phyloP scores from a whole-genome alignment of 345 rosid species.

The Citrus cavaleriei region DNA sequence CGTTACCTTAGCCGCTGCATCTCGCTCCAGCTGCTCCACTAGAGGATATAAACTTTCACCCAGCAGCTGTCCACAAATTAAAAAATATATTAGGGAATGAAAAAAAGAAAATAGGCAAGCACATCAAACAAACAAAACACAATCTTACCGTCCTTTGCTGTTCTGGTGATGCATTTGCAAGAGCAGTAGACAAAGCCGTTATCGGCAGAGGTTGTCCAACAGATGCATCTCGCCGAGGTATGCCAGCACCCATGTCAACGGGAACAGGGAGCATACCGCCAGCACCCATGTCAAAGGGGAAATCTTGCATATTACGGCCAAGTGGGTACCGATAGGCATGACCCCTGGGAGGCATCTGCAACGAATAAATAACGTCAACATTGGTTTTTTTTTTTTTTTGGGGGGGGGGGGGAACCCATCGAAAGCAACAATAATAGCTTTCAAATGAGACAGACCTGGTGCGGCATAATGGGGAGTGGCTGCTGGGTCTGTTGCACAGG shows the following conservation, averaged over 20 bases:
- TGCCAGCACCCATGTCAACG: conserved; percentile 54
- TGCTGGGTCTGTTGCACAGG: conserved; percentile 59
- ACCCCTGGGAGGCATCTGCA: conserved; percentile 71
- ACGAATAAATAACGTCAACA: background rate
- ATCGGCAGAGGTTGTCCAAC: conserved; percentile 51
- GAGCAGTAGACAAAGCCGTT: conserved; percentile 61
- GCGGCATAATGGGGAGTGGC: conserved; percentile 62
- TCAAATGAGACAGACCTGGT: conserved; percentile 32
- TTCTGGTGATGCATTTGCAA: conserved; percentile 69
- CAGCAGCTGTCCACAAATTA: conserved; percentile 42
- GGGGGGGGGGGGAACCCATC: background rate
- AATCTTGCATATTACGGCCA: conserved; percentile 58
- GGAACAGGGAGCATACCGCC: conserved; percentile 60
- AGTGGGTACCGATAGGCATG: conserved; percentile 64
- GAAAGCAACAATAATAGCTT: background rate
- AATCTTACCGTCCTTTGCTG: conserved; percentile 63
- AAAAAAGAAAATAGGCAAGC: background rate
- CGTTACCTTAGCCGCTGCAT: conserved; percentile 67
- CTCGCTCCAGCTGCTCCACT: conserved; percentile 70
- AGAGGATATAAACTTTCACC: conserved; percentile 73
- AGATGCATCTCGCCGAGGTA: conserved; percentile 48
- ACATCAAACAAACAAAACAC: background rate
- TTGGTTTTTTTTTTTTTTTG: too few species aligned
- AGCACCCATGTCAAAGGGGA: conserved; percentile 33
- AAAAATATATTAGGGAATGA: background rate